Evolutionary conservation across 495 filamentous ascomycete species (phyloP).

Genomic region (Podospora conica): DNA sequence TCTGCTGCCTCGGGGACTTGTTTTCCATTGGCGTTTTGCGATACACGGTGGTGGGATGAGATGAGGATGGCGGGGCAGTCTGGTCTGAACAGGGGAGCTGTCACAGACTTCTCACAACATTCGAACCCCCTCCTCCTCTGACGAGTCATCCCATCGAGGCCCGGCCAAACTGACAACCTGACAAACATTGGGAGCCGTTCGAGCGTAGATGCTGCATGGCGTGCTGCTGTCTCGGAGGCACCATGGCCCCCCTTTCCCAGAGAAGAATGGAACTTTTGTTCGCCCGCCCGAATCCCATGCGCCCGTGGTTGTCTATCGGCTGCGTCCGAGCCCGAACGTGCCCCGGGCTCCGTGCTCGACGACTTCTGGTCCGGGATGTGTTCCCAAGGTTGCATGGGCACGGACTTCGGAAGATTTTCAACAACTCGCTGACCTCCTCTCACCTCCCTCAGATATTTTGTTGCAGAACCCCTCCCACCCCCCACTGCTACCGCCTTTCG

Average conservation of each 20-base stretch:
- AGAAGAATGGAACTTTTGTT: neutral
- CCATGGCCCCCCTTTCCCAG: neutral
- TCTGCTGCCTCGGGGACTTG: neutral
- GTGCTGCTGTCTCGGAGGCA: neutral
- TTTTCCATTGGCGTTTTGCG: neutral
- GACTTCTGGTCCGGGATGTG: neutral
- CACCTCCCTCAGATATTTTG: conserved; percentile 2
- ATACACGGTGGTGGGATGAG: neutral
- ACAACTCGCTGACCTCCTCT: neutral
- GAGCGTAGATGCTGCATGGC: neutral
- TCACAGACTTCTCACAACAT: neutral
- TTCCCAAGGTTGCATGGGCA: neutral
- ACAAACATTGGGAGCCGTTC: neutral
- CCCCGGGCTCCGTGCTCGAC: neutral
- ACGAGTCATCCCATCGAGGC: neutral
- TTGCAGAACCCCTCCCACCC: neutral
- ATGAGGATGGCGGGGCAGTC: neutral
- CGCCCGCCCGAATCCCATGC: neutral
- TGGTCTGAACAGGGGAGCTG: neutral
- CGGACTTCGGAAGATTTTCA: conserved; percentile 3
- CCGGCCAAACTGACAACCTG: neutral
- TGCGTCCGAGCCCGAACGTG: neutral
- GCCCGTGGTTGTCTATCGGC: neutral
- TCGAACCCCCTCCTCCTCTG: neutral
- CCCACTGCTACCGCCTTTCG: neutral